phyloP scores from a whole-genome alignment of 2,329 filamentous ascomycete species.

The Fusarium sp. region DNA sequence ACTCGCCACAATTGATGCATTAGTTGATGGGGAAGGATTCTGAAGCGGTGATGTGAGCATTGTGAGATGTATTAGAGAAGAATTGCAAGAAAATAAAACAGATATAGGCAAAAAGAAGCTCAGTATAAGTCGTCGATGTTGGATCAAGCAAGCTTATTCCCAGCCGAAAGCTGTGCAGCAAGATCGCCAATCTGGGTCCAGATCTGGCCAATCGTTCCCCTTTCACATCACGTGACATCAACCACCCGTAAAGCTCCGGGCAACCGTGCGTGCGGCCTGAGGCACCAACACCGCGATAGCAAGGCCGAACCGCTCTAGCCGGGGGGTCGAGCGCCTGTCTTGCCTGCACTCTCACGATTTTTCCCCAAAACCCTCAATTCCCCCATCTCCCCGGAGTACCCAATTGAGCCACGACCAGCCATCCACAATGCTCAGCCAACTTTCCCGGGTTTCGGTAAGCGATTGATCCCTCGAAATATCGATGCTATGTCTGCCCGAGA shows the following conservation, averaged over 20 bases:
- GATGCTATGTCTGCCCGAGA: background rate
- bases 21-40: background rate
- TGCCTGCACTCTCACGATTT: slow-evolving; percentile 54
- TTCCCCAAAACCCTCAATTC: slow-evolving; percentile 50
- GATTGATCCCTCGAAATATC: background rate
- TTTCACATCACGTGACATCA: slow-evolving; percentile 3
- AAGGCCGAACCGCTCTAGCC: slow-evolving; percentile 43
- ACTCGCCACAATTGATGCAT: background rate
- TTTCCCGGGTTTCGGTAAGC: slow-evolving; percentile 69
- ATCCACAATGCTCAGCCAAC: slow-evolving; percentile 68
- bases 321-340: slow-evolving; percentile 36
- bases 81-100: background rate
- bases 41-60: background rate
- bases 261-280: slow-evolving; percentile 17
- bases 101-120: background rate
- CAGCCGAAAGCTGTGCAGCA: background rate
- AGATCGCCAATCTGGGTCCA: slow-evolving; percentile 13
- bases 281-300: slow-evolving; percentile 29
- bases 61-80: background rate
- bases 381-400: slow-evolving; percentile 49
- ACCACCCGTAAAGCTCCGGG: slow-evolving; percentile 30
- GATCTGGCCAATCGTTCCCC: slow-evolving; percentile 18
- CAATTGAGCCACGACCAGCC: slow-evolving; percentile 62
- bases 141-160: background rate
- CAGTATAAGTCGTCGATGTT: background rate